Evolutionary conservation across 2,329 filamentous ascomycete genomes (phyloP), one percentile per base, ranked within the genome.

Genomic region (Arthrocladium fulminans): DNA sequence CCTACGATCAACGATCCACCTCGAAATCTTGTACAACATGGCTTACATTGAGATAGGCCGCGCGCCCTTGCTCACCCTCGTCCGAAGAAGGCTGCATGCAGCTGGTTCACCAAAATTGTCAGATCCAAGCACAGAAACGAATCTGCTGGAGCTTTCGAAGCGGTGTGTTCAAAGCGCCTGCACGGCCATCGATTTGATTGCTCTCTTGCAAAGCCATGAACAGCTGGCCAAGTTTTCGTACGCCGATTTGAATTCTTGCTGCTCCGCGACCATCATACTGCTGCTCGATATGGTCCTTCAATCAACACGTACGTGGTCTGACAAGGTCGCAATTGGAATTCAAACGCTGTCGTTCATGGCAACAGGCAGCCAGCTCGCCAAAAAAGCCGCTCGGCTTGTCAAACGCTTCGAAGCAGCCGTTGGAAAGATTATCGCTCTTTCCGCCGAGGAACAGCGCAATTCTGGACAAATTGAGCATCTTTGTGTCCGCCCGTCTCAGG

Each of bases 221-320:
- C 15, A 17, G 12, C 35, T 47, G 25, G 32, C 34, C 32, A 47
- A 47, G 23, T 40, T 47, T 34, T 47, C 34, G 22, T 42, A 12
- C 15, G 41, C 45, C 6, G 45, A 41, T 22, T 17, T 47, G 12
- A 32, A 41, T 30, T 47, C 45, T 27, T 47, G 45, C 45, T 23
- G 34, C 35, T 47, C 45, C 5, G 45, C 45, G 15, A 24, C 35
- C n/a, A 12, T 35, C 32, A 35, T 35, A 35, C 32, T 35, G 32
- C 12, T 35, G 10, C 32, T 35, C 49, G 45, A 35, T 12, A 35
- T 35, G 32, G 32, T 12, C 4, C 4, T 35, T 13, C 32, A 35
- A 17, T 35, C 32, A 17, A 35, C 3, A 15, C 32, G n/a, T 35
- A 35, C 10, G 19, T 35, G 10, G 32, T 17, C 19, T 13, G 9